phyloP scores from a whole-genome alignment of 768 basidiomycete species.

The Termitomyces sp. region DNA sequence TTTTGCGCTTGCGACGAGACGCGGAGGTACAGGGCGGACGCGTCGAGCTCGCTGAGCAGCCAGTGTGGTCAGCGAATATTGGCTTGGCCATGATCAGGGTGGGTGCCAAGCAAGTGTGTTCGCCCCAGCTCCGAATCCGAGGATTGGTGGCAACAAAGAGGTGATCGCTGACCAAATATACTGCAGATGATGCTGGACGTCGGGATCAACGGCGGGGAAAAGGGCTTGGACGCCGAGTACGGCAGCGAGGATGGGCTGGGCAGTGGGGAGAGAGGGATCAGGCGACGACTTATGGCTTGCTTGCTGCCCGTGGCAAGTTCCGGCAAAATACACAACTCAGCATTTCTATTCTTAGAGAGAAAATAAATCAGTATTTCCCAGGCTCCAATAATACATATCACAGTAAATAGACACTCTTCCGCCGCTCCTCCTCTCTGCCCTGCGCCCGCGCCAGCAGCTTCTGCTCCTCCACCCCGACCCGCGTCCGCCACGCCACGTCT shows the following conservation, averaged over 20 bases:
- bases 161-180: background rate
- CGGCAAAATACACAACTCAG: constrained; percentile 13
- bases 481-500: constrained; percentile 46
- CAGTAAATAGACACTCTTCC: constrained; percentile 33
- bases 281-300: constrained; percentile 6
- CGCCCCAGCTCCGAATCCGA: constrained; percentile 17
- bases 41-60: constrained; percentile 21
- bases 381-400: constrained; percentile 7
- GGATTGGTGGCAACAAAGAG: background rate
- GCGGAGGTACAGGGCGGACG: constrained; percentile 2
- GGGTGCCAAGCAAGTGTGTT: constrained; percentile 40
- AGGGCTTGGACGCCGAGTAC: constrained; percentile 13
- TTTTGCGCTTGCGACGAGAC: constrained; percentile 14
- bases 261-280: constrained; percentile 14
- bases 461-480: constrained; percentile 31
- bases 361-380: constrained; percentile 9
- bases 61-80: constrained; percentile 31
- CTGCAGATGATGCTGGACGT: constrained; percentile 13
- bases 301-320: constrained; percentile 17
- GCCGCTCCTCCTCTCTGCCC: constrained; percentile 54
- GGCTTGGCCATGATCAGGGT: constrained; percentile 53
- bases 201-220: constrained; percentile 24
- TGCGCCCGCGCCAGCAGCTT: constrained; percentile 36
- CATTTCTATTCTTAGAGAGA: constrained; percentile 21
- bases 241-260: constrained; percentile 18